Percentiles rank a stretch among this genome's conserved stretches.
Evolutionary conservation across 2,329 filamentous ascomycete genomes (phyloP).

Genomic region (Colletotrichum cuscutae): DNA sequence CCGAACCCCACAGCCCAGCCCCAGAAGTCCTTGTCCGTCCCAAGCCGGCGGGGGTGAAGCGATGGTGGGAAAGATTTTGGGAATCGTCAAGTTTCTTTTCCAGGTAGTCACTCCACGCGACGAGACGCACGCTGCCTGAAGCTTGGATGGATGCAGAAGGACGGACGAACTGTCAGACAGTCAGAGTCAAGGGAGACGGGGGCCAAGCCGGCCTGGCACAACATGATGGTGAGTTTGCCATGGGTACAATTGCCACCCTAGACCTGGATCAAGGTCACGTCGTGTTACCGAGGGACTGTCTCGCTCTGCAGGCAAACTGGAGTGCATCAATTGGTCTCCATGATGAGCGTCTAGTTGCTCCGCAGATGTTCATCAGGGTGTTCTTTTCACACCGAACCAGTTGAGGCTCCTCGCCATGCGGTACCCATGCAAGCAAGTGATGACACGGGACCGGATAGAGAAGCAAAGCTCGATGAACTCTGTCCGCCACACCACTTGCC

Average conservation of each 20-base stretch:
- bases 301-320: background rate
- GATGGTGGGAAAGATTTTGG: background rate
- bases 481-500: background rate
- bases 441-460: background rate
- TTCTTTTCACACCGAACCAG: background rate
- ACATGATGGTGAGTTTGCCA: background rate
- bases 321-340: background rate
- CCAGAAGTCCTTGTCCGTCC: background rate
- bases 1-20: conserved; percentile 1
- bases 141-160: conserved; percentile 24
- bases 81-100: background rate
- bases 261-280: background rate
- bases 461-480: background rate
- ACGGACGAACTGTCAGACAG: background rate
- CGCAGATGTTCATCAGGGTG: conserved; percentile 1
- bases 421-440: background rate
- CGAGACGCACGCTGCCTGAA: background rate
- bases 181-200: background rate
- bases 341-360: background rate
- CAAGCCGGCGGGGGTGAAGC: background rate
- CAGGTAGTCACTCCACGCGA: background rate
- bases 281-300: conserved; percentile 9
- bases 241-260: background rate
- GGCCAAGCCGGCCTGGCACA: conserved; percentile 13
- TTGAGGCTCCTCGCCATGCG: background rate